Evolutionary conservation across 2,329 filamentous ascomycete species (phyloP).

Genomic region (Mycocentrospora acerina): DNA sequence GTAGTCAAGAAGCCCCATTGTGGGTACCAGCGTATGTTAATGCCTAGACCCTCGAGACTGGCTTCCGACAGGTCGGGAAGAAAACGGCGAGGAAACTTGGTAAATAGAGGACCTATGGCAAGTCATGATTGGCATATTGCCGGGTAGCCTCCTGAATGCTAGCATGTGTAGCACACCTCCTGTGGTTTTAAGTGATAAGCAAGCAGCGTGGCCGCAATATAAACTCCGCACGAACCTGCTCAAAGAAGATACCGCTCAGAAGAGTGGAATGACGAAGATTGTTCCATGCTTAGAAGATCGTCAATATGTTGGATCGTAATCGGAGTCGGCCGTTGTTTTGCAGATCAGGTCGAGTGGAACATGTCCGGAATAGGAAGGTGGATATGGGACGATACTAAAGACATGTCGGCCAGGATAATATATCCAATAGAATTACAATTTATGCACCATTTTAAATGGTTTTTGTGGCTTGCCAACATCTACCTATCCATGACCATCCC

Average conservation of each 20-base stretch:
- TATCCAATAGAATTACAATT: conserved; percentile 12
- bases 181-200: not conserved
- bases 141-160: too few species aligned
- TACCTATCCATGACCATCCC: too few species aligned
- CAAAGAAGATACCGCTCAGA: not conserved
- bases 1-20: too few species aligned
- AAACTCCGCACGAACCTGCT: not conserved
- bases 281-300: conserved; percentile 2
- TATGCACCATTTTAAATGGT: not conserved
- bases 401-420: conserved; percentile 12
- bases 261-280: not conserved
- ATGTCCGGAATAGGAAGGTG: conserved; percentile 21
- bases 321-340: conserved; percentile 11
- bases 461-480: not conserved
- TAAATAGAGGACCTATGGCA: too few species aligned
- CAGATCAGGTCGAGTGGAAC: conserved; percentile 7
- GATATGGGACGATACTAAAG: conserved; percentile 8
- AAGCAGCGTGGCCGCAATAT: not conserved
- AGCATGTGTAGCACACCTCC: too few species aligned
- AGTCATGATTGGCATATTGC: too few species aligned
- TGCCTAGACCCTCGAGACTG: not conserved
- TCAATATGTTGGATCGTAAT: conserved; percentile 5
- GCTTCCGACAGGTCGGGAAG: too few species aligned
- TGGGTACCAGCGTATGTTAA: too few species aligned
- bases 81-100: too few species aligned